Evolutionary conservation across 176 grass and related monocot species (phyloP), one percentile per base, ranked within the genome.

Genomic region (Tillandsia fasciculata): DNA sequence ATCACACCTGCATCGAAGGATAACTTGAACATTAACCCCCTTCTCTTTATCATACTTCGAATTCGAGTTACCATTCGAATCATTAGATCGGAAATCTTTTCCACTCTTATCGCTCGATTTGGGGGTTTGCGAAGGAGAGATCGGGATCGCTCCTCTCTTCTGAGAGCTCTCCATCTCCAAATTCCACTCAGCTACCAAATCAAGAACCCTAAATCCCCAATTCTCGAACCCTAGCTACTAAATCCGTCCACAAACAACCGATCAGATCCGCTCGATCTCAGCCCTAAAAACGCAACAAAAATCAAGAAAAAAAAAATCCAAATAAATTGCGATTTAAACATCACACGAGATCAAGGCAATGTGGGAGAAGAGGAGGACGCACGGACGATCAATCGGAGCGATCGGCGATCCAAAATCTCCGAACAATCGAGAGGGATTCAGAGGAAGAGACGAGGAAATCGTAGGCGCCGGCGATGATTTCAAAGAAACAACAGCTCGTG

Each of bases 1-100:
- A 78, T 12, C 50, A 63, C 67, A 94, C 95, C 87, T 93, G 95
- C 95, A 99, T 81, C 95, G 86, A 5, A 99, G 86, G 73, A 99
- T 87, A 77, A 99, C 95, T 73, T 99, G 95, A 69, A 99, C 95
- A 86, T 99, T 99, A 75, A 99, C 95, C 48, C 95, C 95, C 74
- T 96, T 96, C 53, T 96, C 91, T 76, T 77, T 99, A 20, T 99
- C 95, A 50, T 82, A 86, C 72, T 86, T 99, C 0, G 66, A 8
- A 61, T 74, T 89, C 68, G 74, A 48, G 26, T 76, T 72, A 9
- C 87, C 87, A 12, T 94, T 99, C 20, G 84, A 66, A 8, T 93
- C 95, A 9, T 81, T 74, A 0, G 82, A 99, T 67, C 95, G 88
- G 66, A 86, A 66, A 52, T 99, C 93, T 84, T 83, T 89, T 26